Evolutionary conservation across 2,329 filamentous ascomycete genomes (phyloP), one percentile per base, ranked within the genome.

Genomic region (Hypoxylon sp.): DNA sequence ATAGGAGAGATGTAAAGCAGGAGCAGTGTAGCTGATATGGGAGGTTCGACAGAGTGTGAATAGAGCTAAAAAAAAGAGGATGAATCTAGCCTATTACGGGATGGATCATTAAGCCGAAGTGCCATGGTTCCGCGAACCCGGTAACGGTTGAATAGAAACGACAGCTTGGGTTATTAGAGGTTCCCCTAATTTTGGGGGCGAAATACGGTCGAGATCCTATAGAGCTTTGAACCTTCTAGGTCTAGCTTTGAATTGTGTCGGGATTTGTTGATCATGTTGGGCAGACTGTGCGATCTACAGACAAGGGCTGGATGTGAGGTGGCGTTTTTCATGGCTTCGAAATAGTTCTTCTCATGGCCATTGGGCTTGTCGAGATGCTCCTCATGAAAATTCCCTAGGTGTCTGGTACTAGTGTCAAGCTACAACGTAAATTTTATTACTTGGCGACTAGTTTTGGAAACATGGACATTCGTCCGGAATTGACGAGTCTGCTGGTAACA

Each of bases 231-330:
- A 59, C 29, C 26, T 47, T 54, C 33, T n/a, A 42, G 17, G 29
- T 48, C 37, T 31, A 17, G 31, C n/a, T 52, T 51, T 22, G 24
- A 64, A 47, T 33, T 48, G 50, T 68, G 50, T 68, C 47, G 33
- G 31, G 26, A 56, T 58, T 65, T 35, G 17, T 59, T 29, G 24
- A 54, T 19, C 10, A 31, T 58, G 63, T 56, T 59, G 63, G 66
- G 52, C 63, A 71, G 39, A 68, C 55, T 19, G 11, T 8, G 39
- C 17, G 42, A 64, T 71, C 53, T 69, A 63, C 60, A 37, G 63
- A 68, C 66, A 69, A 66, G 69, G 69, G 67, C 44, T 6, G 26
- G 37, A 19, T 42, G 29, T 63, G 54, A 39, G 11, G 69, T 71
- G 69, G 69, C 66, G 68, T 48, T 68, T 51, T 53, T 29, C 14